These are phyloP conservation scores for Metschnikowia proteae DNA, from an alignment of 805 yeast genomes.

Conservation along the genomic window DNA sequence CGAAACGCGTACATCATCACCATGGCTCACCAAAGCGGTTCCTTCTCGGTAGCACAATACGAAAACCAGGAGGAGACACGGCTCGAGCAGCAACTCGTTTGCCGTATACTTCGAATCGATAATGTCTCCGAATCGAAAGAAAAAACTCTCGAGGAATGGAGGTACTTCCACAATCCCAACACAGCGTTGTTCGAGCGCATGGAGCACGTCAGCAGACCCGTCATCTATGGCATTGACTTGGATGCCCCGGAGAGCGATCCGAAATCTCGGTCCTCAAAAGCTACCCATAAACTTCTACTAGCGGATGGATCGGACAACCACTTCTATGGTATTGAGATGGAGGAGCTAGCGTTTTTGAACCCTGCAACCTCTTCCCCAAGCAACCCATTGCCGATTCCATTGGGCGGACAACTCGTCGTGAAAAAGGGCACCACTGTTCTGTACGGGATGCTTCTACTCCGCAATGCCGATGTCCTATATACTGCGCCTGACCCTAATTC, in stretches of 20 bases:
- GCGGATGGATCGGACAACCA: conserved; percentile 51
- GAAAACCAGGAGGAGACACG: conserved; percentile 7
- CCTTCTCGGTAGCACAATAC: conserved; percentile 1
- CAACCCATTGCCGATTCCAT: conserved; percentile 38
- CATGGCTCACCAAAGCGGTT: conserved; percentile 9
- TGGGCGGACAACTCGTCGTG: conserved; percentile 56
- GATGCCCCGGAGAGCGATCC: conserved; percentile 32
- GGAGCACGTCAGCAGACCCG: conserved; percentile 43
- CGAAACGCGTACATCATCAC: conserved; percentile 1
- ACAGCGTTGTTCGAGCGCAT: conserved; percentile 59
- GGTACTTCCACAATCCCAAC: conserved; percentile 50
- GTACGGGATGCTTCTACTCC: conserved; percentile 45
- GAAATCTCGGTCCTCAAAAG: conserved; percentile 3
- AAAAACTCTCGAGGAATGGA: conserved; percentile 54
- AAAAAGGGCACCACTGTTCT: conserved; percentile 44
- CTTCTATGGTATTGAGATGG: conserved; percentile 56
- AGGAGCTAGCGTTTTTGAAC: conserved; percentile 48
- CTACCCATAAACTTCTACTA: conserved; percentile 51
- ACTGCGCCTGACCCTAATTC: conserved; percentile 26
- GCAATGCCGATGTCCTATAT: conserved; percentile 29
- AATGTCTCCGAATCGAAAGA: conserved; percentile 51
- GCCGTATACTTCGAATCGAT: conserved; percentile 54
- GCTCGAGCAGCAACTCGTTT: conserved; percentile 27
- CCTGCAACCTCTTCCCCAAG: conserved; percentile 18
- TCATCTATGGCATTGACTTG: conserved; percentile 33